Conservation (phyloP, 352 stramenopile species). For the Halophytophthora batemanensis region DNA sequence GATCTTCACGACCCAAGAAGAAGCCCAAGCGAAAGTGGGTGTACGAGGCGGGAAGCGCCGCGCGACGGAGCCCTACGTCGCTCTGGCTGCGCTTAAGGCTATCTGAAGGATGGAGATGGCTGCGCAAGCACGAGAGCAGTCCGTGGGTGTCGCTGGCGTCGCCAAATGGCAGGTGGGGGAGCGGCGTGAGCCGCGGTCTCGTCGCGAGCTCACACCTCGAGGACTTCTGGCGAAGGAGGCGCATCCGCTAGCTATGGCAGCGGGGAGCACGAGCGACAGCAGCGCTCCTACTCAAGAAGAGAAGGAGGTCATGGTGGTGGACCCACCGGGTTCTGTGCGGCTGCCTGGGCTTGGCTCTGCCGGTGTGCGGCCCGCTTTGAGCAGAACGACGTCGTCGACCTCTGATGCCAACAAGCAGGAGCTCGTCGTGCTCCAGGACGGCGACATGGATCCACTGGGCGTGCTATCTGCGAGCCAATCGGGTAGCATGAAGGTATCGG, state of each 20-base stretch:
- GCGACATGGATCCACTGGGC: slow-evolving; percentile 67
- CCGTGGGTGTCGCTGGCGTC: not conserved
- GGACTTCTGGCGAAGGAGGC: slow-evolving; percentile 26
- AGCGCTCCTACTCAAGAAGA: not conserved
- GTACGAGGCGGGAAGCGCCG: not conserved
- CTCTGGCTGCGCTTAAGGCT: not conserved
- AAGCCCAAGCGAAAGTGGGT: not conserved
- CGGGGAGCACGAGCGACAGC: slow-evolving; percentile 7
- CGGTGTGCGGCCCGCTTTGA: no score
- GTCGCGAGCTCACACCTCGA: slow-evolving; percentile 18
- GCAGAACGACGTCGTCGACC: no score
- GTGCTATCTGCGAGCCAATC: slow-evolving; percentile 31
- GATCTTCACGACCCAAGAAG: slow-evolving; percentile 1
- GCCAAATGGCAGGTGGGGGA: slow-evolving; percentile 44
- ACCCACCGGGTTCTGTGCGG: not conserved
- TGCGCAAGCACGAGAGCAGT: slow-evolving; percentile 10
- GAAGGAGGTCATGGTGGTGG: not conserved
- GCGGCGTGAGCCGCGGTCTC: slow-evolving; percentile 26
- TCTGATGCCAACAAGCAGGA: slow-evolving; percentile 15
- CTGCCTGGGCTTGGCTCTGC: slow-evolving; percentile 1
- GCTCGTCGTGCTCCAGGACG: slow-evolving; percentile 60
- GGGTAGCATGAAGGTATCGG: not conserved
- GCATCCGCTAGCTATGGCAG: slow-evolving; percentile 42
- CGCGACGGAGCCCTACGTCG: not conserved
- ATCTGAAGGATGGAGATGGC: slow-evolving; percentile 4